Conservation (phyloP, 345 rosid species). For the Kernera saxatilis region DNA sequence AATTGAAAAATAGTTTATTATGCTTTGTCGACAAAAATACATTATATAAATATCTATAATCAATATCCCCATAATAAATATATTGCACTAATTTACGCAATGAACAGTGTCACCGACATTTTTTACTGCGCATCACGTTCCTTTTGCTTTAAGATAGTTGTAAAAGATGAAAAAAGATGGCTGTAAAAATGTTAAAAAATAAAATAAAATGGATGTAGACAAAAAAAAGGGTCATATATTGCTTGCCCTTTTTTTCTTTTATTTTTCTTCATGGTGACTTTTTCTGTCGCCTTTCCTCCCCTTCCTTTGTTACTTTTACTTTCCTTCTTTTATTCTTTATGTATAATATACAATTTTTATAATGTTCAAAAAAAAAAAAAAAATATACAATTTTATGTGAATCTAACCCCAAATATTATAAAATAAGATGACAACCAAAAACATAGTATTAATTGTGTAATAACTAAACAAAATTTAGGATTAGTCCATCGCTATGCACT, state of each 20-base stretch:
- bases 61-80: not conserved
- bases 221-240: not conserved
- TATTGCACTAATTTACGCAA: not conserved
- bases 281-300: not conserved
- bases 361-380: too few species aligned
- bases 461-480: not conserved
- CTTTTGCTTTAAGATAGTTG: not conserved
- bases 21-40: too few species aligned
- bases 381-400: too few species aligned
- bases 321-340: not conserved
- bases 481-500: not conserved
- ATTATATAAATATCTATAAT: not conserved
- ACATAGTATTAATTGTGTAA: not conserved
- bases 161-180: too few species aligned
- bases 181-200: not conserved
- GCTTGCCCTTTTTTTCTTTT: not conserved
- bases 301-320: constrained; percentile 1
- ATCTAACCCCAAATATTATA: too few species aligned
- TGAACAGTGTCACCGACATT: not conserved
- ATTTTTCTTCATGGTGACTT: not conserved
- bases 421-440: too few species aligned
- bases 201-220: not conserved
- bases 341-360: too few species aligned
- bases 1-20: too few species aligned
- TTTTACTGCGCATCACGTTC: not conserved